Evolutionary conservation across 163 green algal species (phyloP).

Genomic region (Picocystis sp.): DNA sequence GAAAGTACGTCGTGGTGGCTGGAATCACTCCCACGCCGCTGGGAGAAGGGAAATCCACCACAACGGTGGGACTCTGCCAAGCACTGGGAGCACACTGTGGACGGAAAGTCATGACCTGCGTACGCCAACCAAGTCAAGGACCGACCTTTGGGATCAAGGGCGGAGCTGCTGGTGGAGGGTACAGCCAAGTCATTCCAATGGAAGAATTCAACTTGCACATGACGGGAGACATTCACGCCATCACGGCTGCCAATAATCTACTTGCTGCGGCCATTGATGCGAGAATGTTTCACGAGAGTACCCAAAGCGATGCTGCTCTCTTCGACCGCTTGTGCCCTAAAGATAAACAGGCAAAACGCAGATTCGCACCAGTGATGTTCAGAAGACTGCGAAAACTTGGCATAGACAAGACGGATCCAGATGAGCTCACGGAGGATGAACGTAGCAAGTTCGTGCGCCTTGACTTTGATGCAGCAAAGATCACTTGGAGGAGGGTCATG

Average conservation of each 20-base stretch:
- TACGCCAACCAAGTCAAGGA: constrained; percentile 88
- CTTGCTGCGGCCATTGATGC: constrained; percentile 87
- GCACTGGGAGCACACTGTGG: constrained; percentile 74
- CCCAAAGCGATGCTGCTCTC: constrained; percentile 70
- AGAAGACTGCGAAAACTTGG: constrained; percentile 72
- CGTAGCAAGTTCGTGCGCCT: constrained; percentile 60
- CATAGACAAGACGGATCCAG: constrained; percentile 65
- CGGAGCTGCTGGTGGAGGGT: constrained; percentile 86
- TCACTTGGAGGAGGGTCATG: constrained; percentile 69
- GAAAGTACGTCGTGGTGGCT: constrained; percentile 91
- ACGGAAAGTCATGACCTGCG: constrained; percentile 63
- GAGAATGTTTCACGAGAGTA: constrained; percentile 88
- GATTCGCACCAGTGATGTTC: constrained; percentile 78
- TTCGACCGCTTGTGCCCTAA: constrained; percentile 80
- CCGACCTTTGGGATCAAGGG: constrained; percentile 99
- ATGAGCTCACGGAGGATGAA: constrained; percentile 62
- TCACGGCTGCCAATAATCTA: constrained; percentile 80
- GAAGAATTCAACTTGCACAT: constrained; percentile 94
- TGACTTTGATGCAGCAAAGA: constrained; percentile 70
- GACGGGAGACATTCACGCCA: constrained; percentile 61
- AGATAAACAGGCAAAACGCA: constrained; percentile 50
- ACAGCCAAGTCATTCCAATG: constrained; percentile 93
- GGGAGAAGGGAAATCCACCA: constrained; percentile 92
- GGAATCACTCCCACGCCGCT: constrained; percentile 92
- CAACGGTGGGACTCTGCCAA: constrained; percentile 89